Conservation (phyloP, 495 filamentous ascomycete genomes). For the Penicillium malachiteum region DNA sequence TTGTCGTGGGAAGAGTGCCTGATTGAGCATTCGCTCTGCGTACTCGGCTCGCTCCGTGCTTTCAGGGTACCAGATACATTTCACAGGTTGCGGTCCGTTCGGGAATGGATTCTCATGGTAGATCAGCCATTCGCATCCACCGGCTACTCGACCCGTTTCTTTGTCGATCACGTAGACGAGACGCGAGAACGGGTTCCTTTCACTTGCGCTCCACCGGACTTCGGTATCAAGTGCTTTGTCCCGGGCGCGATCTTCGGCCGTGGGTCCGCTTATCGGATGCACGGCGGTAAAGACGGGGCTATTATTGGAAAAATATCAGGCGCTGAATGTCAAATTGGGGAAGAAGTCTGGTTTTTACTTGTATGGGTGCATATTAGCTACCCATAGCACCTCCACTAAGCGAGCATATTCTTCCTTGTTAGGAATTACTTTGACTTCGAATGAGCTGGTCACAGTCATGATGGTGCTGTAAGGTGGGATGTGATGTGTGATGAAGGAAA, state of each 20-base stretch:
- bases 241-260: slow-evolving; percentile 4
- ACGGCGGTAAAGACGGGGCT: slow-evolving; percentile 14
- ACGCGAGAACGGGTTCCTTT: slow-evolving; percentile 10
- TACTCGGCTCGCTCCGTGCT: no score
- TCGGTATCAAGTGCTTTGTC: slow-evolving; percentile 14
- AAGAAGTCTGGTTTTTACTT: slow-evolving; percentile 3
- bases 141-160: slow-evolving; percentile 18
- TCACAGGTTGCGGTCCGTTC: no score
- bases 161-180: slow-evolving; percentile 16
- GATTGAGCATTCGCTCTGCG: no score
- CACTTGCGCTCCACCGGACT: slow-evolving; percentile 11
- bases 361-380: slow-evolving; percentile 15
- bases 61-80: no score
- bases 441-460: background rate
- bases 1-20: no score
- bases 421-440: slow-evolving; percentile 3
- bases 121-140: no score
- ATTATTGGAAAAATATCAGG: background rate
- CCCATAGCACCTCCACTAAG: slow-evolving; percentile 11
- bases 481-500: no score
- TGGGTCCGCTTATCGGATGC: slow-evolving; percentile 10
- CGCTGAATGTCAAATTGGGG: no score
- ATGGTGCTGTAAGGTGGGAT: background rate
- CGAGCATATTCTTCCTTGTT: slow-evolving; percentile 8
- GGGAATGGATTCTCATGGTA: no score